Base-by-base conservation (phyloP, 139 green algal genomes). In the Chlamydomonas sp. region DNA sequence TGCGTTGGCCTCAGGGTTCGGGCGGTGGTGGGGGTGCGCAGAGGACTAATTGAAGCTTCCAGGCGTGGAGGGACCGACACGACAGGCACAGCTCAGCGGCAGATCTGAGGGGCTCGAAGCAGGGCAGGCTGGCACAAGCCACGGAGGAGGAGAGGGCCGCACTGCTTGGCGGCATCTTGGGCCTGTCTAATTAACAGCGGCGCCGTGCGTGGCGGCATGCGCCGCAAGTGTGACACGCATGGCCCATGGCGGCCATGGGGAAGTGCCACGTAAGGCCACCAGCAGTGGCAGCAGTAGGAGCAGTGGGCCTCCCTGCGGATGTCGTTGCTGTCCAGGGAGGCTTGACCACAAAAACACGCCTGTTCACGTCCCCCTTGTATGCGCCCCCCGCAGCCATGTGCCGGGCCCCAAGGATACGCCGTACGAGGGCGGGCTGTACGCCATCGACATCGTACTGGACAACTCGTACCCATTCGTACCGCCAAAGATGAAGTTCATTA, bases 401-500 rank as follows among this genome's bases (percentile, higher is more conserved):
- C 87, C 95, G 75, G 96, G 97, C 6, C 97, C 97, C 0, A 93
- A 94, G 62, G 96, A 99, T 88, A 98, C 98, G 7, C 95, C 97
- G 0, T 98, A 98, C 81, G 94, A 98, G 9, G 95, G 96, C 15
- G 96, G 96, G 17, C 66, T 94, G 5, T 98, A 96, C 72, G 90
- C 93, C 9, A 91, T 99, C 0, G 96, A 98, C 86, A 99, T 99
- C 61, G 80, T 94, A 60, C 88, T 99, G 62, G 93, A 96, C 3
- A 91, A 96, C 58, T 93, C 96, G 79, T 99, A 99, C 85, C 98
- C 98, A 12, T 99, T 99, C 92, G 96, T 98, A 73, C 97, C 98
- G 2, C 98, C 98, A n/a, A 99, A 99, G 87, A 99, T 99, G 97
- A 91, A 91, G 4, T 99, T 99, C 84, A 90, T 96, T 5, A 99